These are phyloP conservation scores for Ilyonectria sp. DNA, from an alignment of 2,329 filamentous ascomycete genomes.

Conservation along the genomic window DNA sequence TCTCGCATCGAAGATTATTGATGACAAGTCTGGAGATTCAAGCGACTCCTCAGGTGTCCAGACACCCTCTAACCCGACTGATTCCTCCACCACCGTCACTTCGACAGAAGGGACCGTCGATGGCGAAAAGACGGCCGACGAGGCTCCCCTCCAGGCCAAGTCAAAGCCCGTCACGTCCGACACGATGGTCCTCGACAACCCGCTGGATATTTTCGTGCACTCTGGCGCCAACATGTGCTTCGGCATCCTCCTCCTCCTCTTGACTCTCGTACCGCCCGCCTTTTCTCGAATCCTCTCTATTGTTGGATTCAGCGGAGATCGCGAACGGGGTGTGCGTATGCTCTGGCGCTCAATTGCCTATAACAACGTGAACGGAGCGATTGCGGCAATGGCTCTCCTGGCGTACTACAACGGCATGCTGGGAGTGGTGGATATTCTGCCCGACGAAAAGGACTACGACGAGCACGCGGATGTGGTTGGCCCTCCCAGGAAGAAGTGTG, in stretches of 20 bases:
- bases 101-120: conserved; percentile 36
- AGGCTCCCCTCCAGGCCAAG: conserved; percentile 42
- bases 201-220: conserved; percentile 90
- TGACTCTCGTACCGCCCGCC: conserved; percentile 93
- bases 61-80: conserved; percentile 55
- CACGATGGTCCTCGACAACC: conserved; percentile 77
- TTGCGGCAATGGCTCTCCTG: conserved; percentile 85
- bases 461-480: conserved; percentile 73
- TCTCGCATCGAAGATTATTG: not conserved
- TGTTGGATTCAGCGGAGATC: conserved; percentile 92
- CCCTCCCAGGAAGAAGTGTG: conserved; percentile 80
- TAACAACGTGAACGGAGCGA: conserved; percentile 91
- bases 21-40: conserved; percentile 54
- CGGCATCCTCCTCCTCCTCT: conserved; percentile 85
- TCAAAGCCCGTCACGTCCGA: conserved; percentile 65
- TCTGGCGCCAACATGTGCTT: conserved; percentile 92
- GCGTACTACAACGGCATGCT: conserved; percentile 91
- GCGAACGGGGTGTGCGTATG: conserved; percentile 84
- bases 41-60: conserved; percentile 63
- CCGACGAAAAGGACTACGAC: conserved; percentile 68
- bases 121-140: conserved; percentile 41
- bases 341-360: conserved; percentile 93
- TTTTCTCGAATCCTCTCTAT: conserved; percentile 90
- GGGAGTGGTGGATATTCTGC: conserved; percentile 89
- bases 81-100: conserved; percentile 38